Evolutionary conservation across 495 filamentous ascomycete species (phyloP), one percentile per base, ranked within the genome.

Genomic region (Penicillium paxilli): DNA sequence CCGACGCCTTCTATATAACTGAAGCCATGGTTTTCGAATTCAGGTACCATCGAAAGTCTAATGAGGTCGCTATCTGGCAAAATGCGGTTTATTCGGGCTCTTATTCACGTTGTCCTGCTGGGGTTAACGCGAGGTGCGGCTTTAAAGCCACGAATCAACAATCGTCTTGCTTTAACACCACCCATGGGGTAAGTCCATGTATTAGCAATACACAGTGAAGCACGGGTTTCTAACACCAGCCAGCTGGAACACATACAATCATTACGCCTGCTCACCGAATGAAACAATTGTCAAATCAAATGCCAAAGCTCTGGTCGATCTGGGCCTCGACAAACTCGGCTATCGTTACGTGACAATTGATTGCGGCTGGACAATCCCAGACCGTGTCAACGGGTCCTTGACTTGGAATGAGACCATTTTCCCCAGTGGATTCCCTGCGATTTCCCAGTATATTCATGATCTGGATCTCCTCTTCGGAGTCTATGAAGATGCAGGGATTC

Each of bases 161-260:
- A 70, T 64, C 62, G 65, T 1, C 20, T 67, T 3, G 66, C 68
- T 3, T 46, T 32, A 14, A 73, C 68, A 21, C 70, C 66, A 28
- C 70, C 62, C 8, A 73, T 71, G 70, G 70, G 67, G 67, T 72
- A 58, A 6, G 35, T n/a, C 35, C 35, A 19, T 11, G 5, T 28
- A 38, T n/a, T 5, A 38, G 30, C 0, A 16, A 5, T 38, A 0
- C 35, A 6, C 35, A 16, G 4, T 16, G 16, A 7, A n/a, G 16
- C 35, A 19, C 8, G 35, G n/a, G n/a, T n/a, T n/a, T 16, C 35
- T 38, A 38, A 38, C 35, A n/a, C 14, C 2, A 16, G 26, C 32
- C 41, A 73, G 80, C 30, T 84, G 81, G 82, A 83, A 80, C 49
- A 75, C 75, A 2, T 83, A 83, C 44, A 84, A 83, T 51, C 65